Evolutionary conservation across 345 rosid genomes (phyloP).

Genomic region (Eutrema japonicum): DNA sequence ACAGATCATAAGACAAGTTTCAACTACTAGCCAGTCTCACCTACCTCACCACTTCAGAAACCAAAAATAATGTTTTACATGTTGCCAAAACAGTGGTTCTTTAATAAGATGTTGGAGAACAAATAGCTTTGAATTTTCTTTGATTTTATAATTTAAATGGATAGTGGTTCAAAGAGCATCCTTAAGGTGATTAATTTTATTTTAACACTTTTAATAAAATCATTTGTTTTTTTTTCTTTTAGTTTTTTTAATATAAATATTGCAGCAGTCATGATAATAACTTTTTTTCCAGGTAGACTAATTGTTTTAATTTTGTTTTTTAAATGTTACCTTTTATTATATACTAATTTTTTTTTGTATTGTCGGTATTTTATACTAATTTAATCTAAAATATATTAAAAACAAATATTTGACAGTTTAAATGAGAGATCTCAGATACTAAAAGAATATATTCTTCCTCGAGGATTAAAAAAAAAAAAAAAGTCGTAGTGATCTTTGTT

Average conservation of each 20-base stretch:
- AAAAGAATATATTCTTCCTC: neutral
- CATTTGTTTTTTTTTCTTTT: neutral
- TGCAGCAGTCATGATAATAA: no score
- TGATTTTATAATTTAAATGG: neutral
- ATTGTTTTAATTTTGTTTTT: no score
- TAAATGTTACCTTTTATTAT: neutral
- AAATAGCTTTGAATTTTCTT: conserved; percentile 1
- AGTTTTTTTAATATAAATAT: neutral
- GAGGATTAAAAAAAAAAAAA: neutral
- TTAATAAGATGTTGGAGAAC: neutral
- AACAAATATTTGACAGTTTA: neutral
- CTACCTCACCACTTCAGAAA: conserved; percentile 24
- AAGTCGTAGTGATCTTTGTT: conserved; percentile 27
- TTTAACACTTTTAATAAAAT: no score
- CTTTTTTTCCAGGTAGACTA: no score
- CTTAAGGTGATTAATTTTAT: neutral
- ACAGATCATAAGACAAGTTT: conserved; percentile 2
- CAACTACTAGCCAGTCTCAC: conserved; percentile 33
- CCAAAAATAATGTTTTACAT: conserved; percentile 19
- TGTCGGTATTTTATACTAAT: neutral
- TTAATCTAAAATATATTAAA: neutral
- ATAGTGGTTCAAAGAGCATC: neutral
- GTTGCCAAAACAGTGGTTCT: conserved; percentile 19
- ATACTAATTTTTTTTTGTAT: no score
- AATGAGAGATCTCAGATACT: neutral